Percentiles rank a stretch among this genome's conserved stretches.
Evolutionary conservation across 1,284 basidiomycete species (phyloP).

Genomic region (Anthracocystis panici-leucophaei): DNA sequence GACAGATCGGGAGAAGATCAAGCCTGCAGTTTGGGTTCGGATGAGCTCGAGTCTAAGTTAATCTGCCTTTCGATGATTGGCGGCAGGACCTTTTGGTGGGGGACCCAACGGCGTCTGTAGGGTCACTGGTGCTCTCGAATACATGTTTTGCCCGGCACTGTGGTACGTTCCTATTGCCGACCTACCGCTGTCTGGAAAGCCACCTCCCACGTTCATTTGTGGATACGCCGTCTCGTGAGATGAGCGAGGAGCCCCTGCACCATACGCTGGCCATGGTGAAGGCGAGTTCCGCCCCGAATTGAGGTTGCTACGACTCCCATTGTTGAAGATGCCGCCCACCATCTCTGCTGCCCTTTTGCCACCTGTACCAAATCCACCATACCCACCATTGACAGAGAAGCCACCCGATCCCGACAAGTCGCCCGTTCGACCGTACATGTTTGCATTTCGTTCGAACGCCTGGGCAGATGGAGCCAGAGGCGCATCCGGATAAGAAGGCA

Average conservation of each 20-base stretch:
- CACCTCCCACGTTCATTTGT: conserved; percentile 13
- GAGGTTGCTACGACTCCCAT: conserved; percentile 22
- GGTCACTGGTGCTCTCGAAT: conserved; percentile 20
- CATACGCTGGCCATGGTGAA: conserved; percentile 25
- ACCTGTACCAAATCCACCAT: conserved; percentile 36
- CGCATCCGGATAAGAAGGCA: conserved; percentile 30
- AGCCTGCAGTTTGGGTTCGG: background rate
- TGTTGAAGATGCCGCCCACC: conserved; percentile 54
- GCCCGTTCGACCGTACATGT: conserved; percentile 24
- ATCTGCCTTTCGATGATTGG: conserved; percentile 38
- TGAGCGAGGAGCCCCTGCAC: conserved; percentile 11
- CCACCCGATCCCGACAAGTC: conserved; percentile 19
- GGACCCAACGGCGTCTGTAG: conserved; percentile 23
- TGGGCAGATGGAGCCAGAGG: conserved; percentile 21
- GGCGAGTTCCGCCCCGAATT: conserved; percentile 36
- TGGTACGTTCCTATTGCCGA: conserved; percentile 28
- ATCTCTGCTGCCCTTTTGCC: conserved; percentile 51
- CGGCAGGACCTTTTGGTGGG: conserved; percentile 35
- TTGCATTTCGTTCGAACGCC: conserved; percentile 45
- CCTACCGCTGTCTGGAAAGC: conserved; percentile 10
- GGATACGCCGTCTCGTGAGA: conserved; percentile 17
- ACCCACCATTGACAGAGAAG: conserved; percentile 37
- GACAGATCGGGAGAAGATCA: background rate
- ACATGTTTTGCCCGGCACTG: conserved; percentile 33
- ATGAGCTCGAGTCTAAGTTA: conserved; percentile 8